A percentile compares a stretch with the other conserved stretches of the same genome.
Conservation (phyloP, 2,329 filamentous ascomycete species). For the Claviceps maximensis region DNA sequence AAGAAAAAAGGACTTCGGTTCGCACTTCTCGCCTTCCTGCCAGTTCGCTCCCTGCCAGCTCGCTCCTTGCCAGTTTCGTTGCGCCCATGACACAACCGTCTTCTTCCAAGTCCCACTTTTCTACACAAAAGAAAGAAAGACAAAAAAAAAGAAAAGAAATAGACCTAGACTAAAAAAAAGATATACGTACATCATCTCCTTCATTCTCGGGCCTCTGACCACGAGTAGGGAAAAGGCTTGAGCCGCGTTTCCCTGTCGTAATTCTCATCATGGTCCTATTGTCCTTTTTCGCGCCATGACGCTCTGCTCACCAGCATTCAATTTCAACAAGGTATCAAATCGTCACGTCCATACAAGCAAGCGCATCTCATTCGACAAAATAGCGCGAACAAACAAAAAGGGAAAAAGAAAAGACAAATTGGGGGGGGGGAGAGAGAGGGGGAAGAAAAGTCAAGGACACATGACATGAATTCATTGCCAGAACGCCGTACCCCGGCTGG, state of each 20-base stretch:
- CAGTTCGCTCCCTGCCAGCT: too few relatives aligned
- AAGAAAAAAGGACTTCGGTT: neutral
- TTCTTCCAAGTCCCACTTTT: neutral
- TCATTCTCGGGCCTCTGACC: neutral
- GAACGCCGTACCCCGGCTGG: conserved; percentile 11
- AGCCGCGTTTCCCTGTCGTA: neutral
- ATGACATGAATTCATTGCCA: conserved; percentile 3
- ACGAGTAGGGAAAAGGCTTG: neutral
- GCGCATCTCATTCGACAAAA: neutral
- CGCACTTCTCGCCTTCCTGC: too few relatives aligned
- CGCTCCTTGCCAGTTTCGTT: neutral
- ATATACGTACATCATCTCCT: neutral
- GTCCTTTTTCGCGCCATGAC: neutral
- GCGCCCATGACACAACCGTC: neutral
- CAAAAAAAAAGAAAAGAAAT: neutral
- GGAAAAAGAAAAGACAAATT: neutral
- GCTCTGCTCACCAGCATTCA: neutral
- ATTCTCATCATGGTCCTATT: neutral
- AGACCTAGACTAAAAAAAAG: neutral
- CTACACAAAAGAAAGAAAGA: neutral
- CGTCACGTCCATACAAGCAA: conserved; percentile 1
- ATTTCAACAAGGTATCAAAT: conserved; percentile 5
- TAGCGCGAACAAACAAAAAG: neutral
- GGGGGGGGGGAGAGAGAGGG: too few relatives aligned
- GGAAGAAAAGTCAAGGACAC: neutral